A percentile compares a stretch with the other conserved stretches of the same genome.
Conservation (phyloP, 225 moss, liverwort and hornwort genomes). For the Asterella californica region DNA sequence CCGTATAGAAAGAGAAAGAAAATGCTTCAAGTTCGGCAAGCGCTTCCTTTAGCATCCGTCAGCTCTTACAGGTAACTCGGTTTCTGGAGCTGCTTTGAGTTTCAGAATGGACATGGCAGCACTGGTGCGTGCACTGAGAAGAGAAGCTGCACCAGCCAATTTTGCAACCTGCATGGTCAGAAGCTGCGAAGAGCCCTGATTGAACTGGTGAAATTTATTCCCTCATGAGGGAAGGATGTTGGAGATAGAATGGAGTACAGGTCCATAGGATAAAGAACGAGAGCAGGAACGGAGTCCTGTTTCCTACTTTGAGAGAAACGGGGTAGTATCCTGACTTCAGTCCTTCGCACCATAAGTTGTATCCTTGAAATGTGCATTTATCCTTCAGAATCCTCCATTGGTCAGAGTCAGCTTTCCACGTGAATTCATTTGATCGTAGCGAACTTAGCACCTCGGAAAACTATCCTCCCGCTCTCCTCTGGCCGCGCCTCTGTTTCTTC, state of each 20-base stretch:
- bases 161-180: conserved; percentile 15
- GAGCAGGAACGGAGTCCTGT: not conserved
- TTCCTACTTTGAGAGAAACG: not conserved
- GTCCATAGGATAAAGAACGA: not conserved
- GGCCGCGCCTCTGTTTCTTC: too few relatives aligned
- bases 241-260: not conserved
- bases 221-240: not conserved
- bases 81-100: conserved; percentile 14
- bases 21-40: not conserved
- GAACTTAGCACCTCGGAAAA: too few relatives aligned
- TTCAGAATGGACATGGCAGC: not conserved
- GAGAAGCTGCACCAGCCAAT: conserved; percentile 3
- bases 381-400: not conserved
- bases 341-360: not conserved
- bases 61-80: not conserved
- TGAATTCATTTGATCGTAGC: too few relatives aligned
- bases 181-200: not conserved
- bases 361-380: not conserved
- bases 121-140: not conserved
- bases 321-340: not conserved
- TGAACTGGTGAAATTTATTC: not conserved
- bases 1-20: not conserved
- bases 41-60: not conserved
- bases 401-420: not conserved
- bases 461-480: too few relatives aligned